Evolutionary conservation across 2,329 filamentous ascomycete species (phyloP).

Genomic region (Arthroderma sp.): DNA sequence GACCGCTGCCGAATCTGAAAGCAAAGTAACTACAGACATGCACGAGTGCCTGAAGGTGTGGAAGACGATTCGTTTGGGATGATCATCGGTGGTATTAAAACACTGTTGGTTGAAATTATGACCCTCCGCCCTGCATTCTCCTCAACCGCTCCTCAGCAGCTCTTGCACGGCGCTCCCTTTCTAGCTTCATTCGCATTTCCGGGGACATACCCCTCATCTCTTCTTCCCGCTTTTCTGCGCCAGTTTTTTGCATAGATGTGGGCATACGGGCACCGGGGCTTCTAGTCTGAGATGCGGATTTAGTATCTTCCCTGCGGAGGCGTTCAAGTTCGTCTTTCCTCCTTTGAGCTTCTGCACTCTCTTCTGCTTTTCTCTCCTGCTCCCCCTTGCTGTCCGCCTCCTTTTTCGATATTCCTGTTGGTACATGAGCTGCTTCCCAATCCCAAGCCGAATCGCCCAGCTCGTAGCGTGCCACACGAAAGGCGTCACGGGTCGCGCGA

Average conservation of each 20-base stretch:
- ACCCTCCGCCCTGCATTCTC: constrained; percentile 40
- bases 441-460: constrained; percentile 64
- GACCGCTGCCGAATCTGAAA: constrained; percentile 9
- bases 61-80: constrained; percentile 19
- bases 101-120: background rate
- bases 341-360: constrained; percentile 55
- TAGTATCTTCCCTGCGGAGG: constrained; percentile 49
- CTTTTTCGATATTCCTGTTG: constrained; percentile 52
- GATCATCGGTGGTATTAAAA: background rate
- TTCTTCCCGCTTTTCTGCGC: constrained; percentile 68
- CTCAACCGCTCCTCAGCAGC: constrained; percentile 81
- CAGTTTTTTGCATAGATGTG: constrained; percentile 54
- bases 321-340: constrained; percentile 62
- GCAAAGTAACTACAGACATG: constrained; percentile 16
- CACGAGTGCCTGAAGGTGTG: constrained; percentile 18
- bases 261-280: constrained; percentile 42
- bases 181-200: constrained; percentile 71
- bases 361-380: constrained; percentile 55
- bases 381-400: constrained; percentile 59
- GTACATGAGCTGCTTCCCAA: constrained; percentile 66
- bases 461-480: constrained; percentile 72
- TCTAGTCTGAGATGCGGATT: constrained; percentile 32
- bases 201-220: constrained; percentile 73
- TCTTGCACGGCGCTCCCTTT: constrained; percentile 77
- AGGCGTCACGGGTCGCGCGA: constrained; percentile 73